These are phyloP conservation scores for Russula vinacea DNA, from an alignment of 768 basidiomycete species.

Conservation along the genomic window DNA sequence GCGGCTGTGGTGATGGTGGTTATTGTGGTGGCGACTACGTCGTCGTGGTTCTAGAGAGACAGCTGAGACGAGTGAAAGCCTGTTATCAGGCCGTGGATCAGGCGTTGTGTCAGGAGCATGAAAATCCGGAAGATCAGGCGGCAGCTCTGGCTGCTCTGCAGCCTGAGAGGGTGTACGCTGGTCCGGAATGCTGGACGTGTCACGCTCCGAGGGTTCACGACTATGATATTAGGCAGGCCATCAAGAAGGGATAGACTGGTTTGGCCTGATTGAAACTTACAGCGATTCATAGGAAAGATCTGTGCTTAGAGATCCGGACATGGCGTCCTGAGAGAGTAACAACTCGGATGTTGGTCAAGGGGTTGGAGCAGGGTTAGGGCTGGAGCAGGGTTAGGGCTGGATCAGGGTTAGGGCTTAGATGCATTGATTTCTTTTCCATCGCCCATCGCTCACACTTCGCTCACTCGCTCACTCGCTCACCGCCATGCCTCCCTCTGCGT, in stretches of 20 bases:
- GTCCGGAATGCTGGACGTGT: background rate
- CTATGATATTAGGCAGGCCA: conserved; percentile 11
- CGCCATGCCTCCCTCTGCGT: conserved; percentile 70
- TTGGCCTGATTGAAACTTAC: conserved; percentile 18
- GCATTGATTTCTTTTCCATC: conserved; percentile 22
- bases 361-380: conserved; percentile 25
- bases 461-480: background rate
- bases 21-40: conserved; percentile 23
- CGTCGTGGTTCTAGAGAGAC: conserved; percentile 28
- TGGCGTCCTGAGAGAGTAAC: background rate
- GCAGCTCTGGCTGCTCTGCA: conserved; percentile 1
- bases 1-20: conserved; percentile 17
- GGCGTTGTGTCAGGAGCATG: background rate
- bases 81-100: conserved; percentile 17
- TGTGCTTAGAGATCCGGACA: conserved; percentile 18
- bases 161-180: conserved; percentile 1
- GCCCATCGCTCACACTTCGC: background rate
- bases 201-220: conserved; percentile 2
- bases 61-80: conserved; percentile 25
- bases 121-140: background rate
- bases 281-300: conserved; percentile 15
- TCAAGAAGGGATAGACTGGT: conserved; percentile 18
- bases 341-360: background rate
- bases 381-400: conserved; percentile 19
- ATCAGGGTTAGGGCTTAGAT: conserved; percentile 27